Evolutionary conservation across 306 rosid species (phyloP).

Genomic region (Rosa rugosa): DNA sequence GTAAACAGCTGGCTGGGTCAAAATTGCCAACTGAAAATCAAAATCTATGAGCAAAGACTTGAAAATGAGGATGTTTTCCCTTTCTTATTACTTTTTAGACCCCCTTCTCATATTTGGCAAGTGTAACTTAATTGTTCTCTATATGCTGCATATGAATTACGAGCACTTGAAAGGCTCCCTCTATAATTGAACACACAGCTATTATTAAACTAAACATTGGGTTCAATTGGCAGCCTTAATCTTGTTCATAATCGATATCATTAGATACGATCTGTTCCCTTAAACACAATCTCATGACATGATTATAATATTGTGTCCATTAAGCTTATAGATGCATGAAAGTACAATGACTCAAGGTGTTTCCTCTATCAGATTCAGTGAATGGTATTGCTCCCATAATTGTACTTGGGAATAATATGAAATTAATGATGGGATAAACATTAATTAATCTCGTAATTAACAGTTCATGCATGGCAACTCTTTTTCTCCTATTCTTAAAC

Average conservation of each 20-base stretch:
- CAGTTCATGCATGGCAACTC: neutral
- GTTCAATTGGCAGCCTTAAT: neutral
- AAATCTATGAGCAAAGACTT: neutral
- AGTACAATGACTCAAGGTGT: neutral
- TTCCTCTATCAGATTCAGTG: conserved; percentile 12
- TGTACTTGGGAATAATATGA: neutral
- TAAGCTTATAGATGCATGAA: neutral
- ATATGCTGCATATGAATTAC: neutral
- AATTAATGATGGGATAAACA: neutral
- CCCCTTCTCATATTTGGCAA: neutral
- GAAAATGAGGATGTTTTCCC: neutral
- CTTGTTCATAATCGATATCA: conserved; percentile 1
- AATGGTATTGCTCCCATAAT: conserved; percentile 4
- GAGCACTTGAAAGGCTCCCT: neutral
- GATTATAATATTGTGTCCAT: neutral
- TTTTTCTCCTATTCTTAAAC: neutral
- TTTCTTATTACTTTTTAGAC: neutral
- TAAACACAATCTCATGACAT: conserved; percentile 18
- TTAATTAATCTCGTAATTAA: neutral
- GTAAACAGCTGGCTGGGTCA: neutral
- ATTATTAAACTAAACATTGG: neutral
- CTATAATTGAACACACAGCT: neutral
- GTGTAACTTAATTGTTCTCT: neutral
- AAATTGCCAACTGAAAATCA: neutral
- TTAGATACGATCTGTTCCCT: neutral